Conservation (phyloP, 2,329 filamentous ascomycete species). For the Xylariales sp. region DNA sequence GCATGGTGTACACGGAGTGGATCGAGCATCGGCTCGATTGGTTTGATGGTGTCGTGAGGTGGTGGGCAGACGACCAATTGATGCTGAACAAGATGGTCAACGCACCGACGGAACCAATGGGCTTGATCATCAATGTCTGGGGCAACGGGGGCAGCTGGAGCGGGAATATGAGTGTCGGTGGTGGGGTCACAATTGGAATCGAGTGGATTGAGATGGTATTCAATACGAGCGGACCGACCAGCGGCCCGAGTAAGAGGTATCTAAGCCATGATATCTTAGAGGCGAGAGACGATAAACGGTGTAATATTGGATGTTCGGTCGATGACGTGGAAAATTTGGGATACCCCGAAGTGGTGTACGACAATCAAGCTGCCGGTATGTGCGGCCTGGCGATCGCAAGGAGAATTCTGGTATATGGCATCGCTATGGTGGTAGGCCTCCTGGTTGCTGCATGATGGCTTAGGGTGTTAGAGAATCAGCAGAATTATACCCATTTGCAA, state of each 20-base stretch:
- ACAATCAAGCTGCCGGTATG: background rate
- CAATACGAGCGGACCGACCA: background rate
- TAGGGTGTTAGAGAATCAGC: background rate
- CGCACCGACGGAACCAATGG: background rate
- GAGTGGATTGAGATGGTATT: constrained; percentile 1
- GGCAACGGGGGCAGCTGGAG: background rate
- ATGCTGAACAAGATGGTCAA: background rate
- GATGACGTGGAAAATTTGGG: background rate
- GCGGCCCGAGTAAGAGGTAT: background rate
- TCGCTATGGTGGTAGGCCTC: too few species aligned
- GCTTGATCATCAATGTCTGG: background rate
- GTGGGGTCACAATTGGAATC: background rate
- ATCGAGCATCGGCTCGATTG: constrained; percentile 3
- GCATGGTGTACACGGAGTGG: background rate
- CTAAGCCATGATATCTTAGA: background rate
- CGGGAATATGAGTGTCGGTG: constrained; percentile 1
- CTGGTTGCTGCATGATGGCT: background rate
- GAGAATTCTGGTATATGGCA: too few species aligned
- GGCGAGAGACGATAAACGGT: background rate
- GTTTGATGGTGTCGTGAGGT: background rate
- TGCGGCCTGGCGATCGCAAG: background rate
- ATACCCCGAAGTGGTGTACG: background rate
- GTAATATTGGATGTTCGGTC: background rate
- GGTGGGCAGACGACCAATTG: background rate
- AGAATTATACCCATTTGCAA: too few species aligned